Evolutionary conservation across 345 rosid species (phyloP).

Genomic region (Angophora floribunda): DNA sequence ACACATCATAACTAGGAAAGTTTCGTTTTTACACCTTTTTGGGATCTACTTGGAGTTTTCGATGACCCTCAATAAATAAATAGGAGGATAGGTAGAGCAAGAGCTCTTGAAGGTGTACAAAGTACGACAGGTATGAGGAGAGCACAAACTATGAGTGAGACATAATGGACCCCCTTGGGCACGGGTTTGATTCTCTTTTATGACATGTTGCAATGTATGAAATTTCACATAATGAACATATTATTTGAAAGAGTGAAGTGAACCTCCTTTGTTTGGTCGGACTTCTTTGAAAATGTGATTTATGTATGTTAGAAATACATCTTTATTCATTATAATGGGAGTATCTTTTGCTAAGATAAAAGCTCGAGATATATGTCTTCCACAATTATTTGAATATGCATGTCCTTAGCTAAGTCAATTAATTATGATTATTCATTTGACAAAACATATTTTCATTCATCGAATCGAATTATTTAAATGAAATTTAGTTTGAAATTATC

Average conservation of each 20-base stretch:
- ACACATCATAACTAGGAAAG: too few species aligned
- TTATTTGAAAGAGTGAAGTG: neutral
- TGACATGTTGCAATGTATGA: neutral
- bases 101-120: too few species aligned
- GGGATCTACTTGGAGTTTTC: too few species aligned
- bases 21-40: too few species aligned
- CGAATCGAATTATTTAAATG: rapidly evolving
- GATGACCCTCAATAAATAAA: too few species aligned
- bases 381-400: neutral
- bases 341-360: neutral
- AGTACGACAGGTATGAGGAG: too few species aligned
- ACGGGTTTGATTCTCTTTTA: neutral
- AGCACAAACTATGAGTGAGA: too few species aligned
- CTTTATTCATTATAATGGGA: neutral
- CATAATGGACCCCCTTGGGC: too few species aligned
- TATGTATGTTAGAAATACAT: neutral
- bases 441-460: neutral
- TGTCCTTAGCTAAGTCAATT: neutral
- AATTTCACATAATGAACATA: neutral
- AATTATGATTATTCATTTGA: neutral
- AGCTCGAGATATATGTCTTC: neutral
- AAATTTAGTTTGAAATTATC: neutral
- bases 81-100: too few species aligned
- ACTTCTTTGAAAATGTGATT: neutral
- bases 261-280: neutral